Evolutionary conservation across 106 monocot genomes (phyloP), one percentile per base, ranked within the genome.

Genomic region (Dendrobium catenatum): DNA sequence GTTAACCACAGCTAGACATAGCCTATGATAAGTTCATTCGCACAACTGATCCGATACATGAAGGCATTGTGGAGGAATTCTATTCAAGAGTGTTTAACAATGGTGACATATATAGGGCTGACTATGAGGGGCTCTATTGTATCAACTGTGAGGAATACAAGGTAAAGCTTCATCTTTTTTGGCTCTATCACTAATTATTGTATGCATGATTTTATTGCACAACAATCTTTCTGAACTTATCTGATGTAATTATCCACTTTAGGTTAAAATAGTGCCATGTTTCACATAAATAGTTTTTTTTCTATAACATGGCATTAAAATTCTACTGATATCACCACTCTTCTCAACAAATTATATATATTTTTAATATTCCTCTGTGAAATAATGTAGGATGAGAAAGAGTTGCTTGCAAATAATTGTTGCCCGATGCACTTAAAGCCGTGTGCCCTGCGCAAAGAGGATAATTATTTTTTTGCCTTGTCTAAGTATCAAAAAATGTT

Each of bases 101-200:
- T 75, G 91, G 91, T 73, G 98, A 98, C 79, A 98, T 98, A 68
- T 95, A 98, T 74, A 78, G 88, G 42, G 98, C 98, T 82, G 88
- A 98, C 68, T 98, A 98, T 81, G 95, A 95, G 84, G 93, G 98
- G 2, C 94, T 95, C 15, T 95, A 98, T 81, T 98, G 98, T 86
- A 82, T 98, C 37, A 93, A 90, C 77, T 98, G 98, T 73, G 98
- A 98, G 81, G 98, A 98, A 86, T 98, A 98, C 80, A 98, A 98
- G 98, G 98, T 98, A 48, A 29, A 48, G 29, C 43, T 88, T 42
- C 77, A 29, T 74, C 22, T 84, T 40, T n/a, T 31, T 24, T n/a
- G 6, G 5, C 8, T 2, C 26, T 66, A 66, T 9, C 9, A 66
- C 20, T 58, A 66, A 1, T 66, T 66, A 66, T 22, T 22, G 22